Conservation (phyloP, 2,329 filamentous ascomycete species). For the Trichoderma oligosporum region DNA sequence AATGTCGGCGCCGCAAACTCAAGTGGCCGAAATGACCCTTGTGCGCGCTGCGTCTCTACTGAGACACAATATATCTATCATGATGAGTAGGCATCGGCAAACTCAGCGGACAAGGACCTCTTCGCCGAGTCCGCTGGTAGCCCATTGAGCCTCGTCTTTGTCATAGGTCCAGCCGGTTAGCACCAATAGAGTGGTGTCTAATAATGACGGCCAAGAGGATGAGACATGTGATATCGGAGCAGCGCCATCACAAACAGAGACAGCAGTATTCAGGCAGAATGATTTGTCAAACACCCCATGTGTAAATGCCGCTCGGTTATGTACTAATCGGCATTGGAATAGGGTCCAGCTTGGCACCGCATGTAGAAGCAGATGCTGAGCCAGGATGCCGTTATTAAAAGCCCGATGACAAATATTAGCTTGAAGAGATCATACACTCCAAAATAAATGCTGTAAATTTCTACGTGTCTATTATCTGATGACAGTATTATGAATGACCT, state of each 20-base stretch:
- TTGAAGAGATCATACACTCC: constrained; percentile 13
- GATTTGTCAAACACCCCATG: constrained; percentile 29
- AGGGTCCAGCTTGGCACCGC: constrained; percentile 33
- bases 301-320: constrained; percentile 60
- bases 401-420: background rate
- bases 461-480: too few relatives aligned
- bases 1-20: constrained; percentile 58
- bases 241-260: too few relatives aligned
- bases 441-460: background rate
- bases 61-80: constrained; percentile 33
- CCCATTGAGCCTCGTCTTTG: background rate
- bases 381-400: constrained; percentile 5
- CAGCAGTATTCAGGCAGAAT: background rate
- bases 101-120: background rate
- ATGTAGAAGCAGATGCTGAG: constrained; percentile 41
- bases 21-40: constrained; percentile 57
- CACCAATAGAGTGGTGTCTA: background rate
- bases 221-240: background rate
- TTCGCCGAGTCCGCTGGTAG: background rate
- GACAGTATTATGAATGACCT: background rate
- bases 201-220: background rate
- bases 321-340: constrained; percentile 36
- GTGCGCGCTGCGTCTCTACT: constrained; percentile 55
- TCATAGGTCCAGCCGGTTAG: background rate
- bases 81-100: background rate